Evolutionary conservation across 2,329 filamentous ascomycete genomes (phyloP), one percentile per base, ranked within the genome.

Genomic region (Hirsutella thompsonii): DNA sequence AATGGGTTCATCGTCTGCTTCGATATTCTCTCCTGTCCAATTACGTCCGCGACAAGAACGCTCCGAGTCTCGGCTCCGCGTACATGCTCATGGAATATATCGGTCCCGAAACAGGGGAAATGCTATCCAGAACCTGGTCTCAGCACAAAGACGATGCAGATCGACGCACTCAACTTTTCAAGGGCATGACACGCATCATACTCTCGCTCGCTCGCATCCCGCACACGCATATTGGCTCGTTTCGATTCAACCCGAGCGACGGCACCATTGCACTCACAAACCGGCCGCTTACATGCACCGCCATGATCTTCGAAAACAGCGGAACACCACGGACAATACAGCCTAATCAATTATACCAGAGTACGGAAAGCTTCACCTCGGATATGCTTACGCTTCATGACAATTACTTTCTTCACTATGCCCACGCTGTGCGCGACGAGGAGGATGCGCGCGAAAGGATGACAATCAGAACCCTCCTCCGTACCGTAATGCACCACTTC

Each of bases 201-300:
- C 47, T 53, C 19, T 46, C 42, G 1, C 40, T 52, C 2, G 42
- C 47, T 19, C 45, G 47, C 20, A 16, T 51, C 3, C 48, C 48
- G 6, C 47, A 49, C 16, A 37, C 47, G 6, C 35, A 35, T 6
- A 53, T 53, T 34, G 48, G 50, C n/a, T 53, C 48, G 13, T 48
- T 50, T 14, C 36, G 32, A 32, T 50, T 52, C 32, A 41, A 51
- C 28, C 34, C 44, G 18, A 20, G 29, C 4, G 49, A 52, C 38
- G 53, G 55, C 29, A 57, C 54, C 18, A 49, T 62, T 11, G 38
- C 52, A 14, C 48, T 61, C 37, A 49, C 52, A 33, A 61, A 52
- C 30, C 46, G 49, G 13, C 45, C 43, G 5, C 33, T 53, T 3
- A 46, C 46, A 13, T 47, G 43, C 26, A 21, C 44, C 5, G 42